Evolutionary conservation across 169 alveolate genomes (phyloP).

Genomic region (Eimeria tenella): DNA sequence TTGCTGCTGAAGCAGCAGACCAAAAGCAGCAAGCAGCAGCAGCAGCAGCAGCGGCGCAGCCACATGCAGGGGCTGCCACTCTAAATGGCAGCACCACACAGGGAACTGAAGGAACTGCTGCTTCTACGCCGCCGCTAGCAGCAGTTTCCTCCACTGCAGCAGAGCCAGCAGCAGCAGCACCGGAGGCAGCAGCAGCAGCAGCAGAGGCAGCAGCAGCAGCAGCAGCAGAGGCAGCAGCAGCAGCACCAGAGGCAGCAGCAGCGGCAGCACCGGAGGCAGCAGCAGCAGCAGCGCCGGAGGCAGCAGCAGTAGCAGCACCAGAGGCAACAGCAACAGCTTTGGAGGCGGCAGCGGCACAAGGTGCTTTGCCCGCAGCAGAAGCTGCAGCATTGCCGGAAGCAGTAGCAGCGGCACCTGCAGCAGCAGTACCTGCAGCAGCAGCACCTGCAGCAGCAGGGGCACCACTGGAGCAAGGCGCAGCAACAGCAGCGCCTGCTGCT

Average conservation of each 20-base stretch:
- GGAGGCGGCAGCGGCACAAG: neutral
- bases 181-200: neutral
- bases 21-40: neutral
- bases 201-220: neutral
- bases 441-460: slow-evolving; percentile 13
- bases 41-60: neutral
- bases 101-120: neutral
- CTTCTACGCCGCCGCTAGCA: neutral
- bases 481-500: slow-evolving; percentile 18
- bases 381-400: neutral
- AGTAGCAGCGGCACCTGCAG: slow-evolving; percentile 22
- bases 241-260: neutral
- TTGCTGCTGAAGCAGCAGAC: neutral
- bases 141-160: neutral
- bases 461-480: neutral
- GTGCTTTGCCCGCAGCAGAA: neutral
- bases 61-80: slow-evolving; percentile 3
- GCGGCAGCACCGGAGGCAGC: no score
- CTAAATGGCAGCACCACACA: neutral
- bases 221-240: neutral
- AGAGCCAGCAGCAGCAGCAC: neutral
- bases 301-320: neutral
- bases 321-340: neutral
- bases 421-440: neutral
- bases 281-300: slow-evolving; percentile 5